Conservation (phyloP, 768 basidiomycete genomes). For the Boletellus ananas region DNA sequence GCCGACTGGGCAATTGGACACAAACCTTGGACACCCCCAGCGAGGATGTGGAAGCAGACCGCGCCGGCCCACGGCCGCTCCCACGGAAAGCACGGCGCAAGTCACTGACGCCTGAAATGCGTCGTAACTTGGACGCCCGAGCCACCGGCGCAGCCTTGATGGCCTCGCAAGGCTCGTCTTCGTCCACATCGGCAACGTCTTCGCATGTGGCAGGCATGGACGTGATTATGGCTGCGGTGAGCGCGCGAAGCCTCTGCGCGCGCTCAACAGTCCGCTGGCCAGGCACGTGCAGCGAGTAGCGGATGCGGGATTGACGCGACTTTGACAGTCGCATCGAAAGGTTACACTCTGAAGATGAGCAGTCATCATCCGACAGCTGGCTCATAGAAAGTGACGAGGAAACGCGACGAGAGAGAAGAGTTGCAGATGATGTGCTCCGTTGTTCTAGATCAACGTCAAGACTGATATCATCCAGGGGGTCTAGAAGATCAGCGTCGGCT, state of each 20-base stretch:
- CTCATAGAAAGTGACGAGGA: slow-evolving; percentile 3
- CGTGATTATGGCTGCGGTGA: slow-evolving; percentile 24
- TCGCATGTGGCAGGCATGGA: slow-evolving; percentile 29
- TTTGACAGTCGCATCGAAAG: background rate
- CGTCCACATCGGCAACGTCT: slow-evolving; percentile 3
- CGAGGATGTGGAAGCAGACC: slow-evolving; percentile 5
- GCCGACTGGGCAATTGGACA: background rate
- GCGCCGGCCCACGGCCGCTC: slow-evolving; percentile 3
- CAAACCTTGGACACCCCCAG: slow-evolving; percentile 18
- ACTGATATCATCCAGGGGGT: slow-evolving; percentile 9
- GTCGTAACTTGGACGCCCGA: slow-evolving; percentile 19
- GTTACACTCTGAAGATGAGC: slow-evolving; percentile 7
- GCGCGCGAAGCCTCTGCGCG: slow-evolving; percentile 23
- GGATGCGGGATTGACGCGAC: slow-evolving; percentile 10
- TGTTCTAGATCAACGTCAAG: slow-evolving; percentile 18
- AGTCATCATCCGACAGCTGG: slow-evolving; percentile 3
- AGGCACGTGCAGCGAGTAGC: slow-evolving; percentile 18
- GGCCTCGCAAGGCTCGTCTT: background rate
- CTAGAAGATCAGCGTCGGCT: background rate
- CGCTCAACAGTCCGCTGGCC: slow-evolving; percentile 26
- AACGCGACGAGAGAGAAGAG: slow-evolving; percentile 15
- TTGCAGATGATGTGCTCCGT: slow-evolving; percentile 19
- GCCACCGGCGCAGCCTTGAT: background rate
- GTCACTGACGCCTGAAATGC: slow-evolving; percentile 20
- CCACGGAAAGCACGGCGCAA: slow-evolving; percentile 25